Base-by-base conservation (phyloP, 2,329 filamentous ascomycete genomes). In the Penicillium sp. region DNA sequence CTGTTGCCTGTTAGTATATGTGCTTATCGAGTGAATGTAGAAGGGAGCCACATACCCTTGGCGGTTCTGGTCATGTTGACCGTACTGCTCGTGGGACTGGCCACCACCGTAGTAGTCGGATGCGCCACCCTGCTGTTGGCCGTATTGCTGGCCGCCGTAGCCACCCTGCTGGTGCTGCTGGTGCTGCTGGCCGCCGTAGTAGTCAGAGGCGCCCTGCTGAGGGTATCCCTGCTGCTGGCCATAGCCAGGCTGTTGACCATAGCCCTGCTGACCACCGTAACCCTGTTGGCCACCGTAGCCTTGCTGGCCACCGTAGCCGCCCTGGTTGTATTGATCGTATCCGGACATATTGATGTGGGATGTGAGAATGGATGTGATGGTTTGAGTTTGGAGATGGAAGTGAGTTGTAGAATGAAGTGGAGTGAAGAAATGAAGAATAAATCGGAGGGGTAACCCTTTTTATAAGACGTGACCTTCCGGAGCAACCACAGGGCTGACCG, bases 11-110 rank as follows among this genome's bases (percentile, higher is more conserved):
- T 66, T 48, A 65, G 58, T 44, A 18, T 21, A 14, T 56, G 39
- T 21, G 42, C 14, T 10, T 29, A 13, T 16, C 27, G 29, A 22
- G 39, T 22, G 42, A 36, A 13, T 43, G 4, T 6, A 8, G 39
- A 40, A 48, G 42, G 39, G 14, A 55, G 53, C 18, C 55, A 70
- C 66, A 51, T 62, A 63, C 57, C 57, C 58, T 40, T 68, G 62
- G 51, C 66, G 67, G 60, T 66, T 57, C 54, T 67, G 61, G 43
- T 67, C 63, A 5, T 54, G 51, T 21, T 73, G 65, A 58, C 51
- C 57, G 41, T 68, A 66, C 43, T 66, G 61, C 36, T 48, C 38
- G 38, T 48, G 38, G 16, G 29, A 39, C 45, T 67, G 63, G 32
- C 59, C 57, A 52, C 66, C 66, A 16, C 59, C 58, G 38, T 55